These are phyloP conservation scores for Crithidia mellificae DNA, from an alignment of 208 protist genomes.

Conservation along the genomic window DNA sequence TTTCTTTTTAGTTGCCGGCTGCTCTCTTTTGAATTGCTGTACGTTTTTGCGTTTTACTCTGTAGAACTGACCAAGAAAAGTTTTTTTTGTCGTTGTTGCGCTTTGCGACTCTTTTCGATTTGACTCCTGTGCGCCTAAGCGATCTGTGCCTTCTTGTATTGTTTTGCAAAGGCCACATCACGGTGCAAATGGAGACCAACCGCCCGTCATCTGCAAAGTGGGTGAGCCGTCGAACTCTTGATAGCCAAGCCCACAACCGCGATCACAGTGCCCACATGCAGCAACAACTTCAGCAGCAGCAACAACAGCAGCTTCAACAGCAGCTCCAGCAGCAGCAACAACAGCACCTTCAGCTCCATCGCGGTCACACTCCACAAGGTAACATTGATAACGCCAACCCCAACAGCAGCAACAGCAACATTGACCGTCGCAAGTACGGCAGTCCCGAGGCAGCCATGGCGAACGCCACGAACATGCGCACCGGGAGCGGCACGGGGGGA, in stretches of 20 bases:
- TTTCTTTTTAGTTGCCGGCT: not conserved
- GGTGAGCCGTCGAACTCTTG: slow-evolving; percentile 33
- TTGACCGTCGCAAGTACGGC: slow-evolving; percentile 25
- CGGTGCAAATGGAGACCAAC: slow-evolving; percentile 23
- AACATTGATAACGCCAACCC: slow-evolving; percentile 22
- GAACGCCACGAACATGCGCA: not conserved
- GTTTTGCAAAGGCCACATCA: not conserved
- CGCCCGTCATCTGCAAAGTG: slow-evolving; percentile 24
- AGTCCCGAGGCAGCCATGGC: not conserved
- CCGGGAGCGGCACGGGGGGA: not conserved
- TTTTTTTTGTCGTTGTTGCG: too few relatives aligned
- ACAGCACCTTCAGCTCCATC: not conserved
- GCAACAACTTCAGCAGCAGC: not conserved
- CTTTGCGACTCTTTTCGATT: too few relatives aligned
- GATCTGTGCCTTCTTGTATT: too few relatives aligned
- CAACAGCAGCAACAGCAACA: slow-evolving; percentile 2
- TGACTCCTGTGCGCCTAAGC: too few relatives aligned
- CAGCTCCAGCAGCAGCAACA: slow-evolving; percentile 1
- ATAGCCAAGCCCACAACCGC: slow-evolving; percentile 32
- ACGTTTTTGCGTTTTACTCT: not conserved
- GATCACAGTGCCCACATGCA: slow-evolving; percentile 17
- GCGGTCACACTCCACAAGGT: slow-evolving; percentile 5
- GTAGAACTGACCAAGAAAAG: not conserved
- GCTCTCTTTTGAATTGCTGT: not conserved
- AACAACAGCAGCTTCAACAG: slow-evolving; percentile 4